These are phyloP conservation scores for Colletotrichum godetiae DNA, from an alignment of 2,329 filamentous ascomycete species.

Conservation along the genomic window DNA sequence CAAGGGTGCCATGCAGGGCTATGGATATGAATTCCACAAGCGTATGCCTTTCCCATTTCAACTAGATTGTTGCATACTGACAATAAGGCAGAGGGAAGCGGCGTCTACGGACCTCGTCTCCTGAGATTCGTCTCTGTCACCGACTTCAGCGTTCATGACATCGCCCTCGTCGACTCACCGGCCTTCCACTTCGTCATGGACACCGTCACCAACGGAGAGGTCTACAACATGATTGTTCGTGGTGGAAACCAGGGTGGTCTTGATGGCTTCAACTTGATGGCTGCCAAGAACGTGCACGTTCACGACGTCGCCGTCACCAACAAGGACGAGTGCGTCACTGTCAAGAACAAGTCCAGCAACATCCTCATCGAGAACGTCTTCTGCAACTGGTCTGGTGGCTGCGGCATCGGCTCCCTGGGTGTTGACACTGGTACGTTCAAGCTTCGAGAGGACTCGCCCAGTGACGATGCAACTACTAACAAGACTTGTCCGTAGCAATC, in stretches of 20 bases:
- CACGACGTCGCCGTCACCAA: constrained; percentile 72
- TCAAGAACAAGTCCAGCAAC: constrained; percentile 58
- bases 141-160: constrained; percentile 60
- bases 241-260: constrained; percentile 62
- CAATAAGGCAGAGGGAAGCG: constrained; percentile 14
- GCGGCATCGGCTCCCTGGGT: constrained; percentile 67
- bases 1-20: constrained; percentile 59
- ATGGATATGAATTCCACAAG: constrained; percentile 57
- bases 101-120: constrained; percentile 49
- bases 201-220: constrained; percentile 59
- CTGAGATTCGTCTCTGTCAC: constrained; percentile 55
- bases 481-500: constrained; percentile 48
- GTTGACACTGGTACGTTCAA: constrained; percentile 47
- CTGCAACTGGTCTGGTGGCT: constrained; percentile 72
- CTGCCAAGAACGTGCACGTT: constrained; percentile 64
- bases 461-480: background rate
- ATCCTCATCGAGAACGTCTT: constrained; percentile 70
- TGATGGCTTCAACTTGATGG: constrained; percentile 66
- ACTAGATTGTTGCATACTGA: background rate
- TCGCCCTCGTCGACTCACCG: constrained; percentile 59
- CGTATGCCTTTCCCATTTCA: constrained; percentile 10
- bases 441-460: background rate
- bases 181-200: constrained; percentile 60
- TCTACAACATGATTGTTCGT: constrained; percentile 66
- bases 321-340: constrained; percentile 64